These are phyloP conservation scores for Talaromyces funiculosus DNA, from an alignment of 2,329 filamentous ascomycete genomes.

Conservation along the genomic window DNA sequence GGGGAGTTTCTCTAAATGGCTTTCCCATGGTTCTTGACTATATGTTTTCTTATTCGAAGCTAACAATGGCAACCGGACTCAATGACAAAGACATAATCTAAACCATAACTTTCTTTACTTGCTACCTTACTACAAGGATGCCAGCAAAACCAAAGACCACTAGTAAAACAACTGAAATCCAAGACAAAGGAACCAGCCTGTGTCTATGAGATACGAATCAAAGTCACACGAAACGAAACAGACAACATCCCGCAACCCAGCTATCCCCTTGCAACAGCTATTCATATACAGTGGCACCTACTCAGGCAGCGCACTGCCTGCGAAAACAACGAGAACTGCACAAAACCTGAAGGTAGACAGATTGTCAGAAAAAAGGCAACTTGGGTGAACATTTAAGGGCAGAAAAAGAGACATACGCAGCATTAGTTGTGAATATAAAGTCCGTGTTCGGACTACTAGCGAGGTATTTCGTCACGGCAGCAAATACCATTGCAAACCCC, in stretches of 20 bases:
- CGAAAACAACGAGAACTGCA: constrained; percentile 13
- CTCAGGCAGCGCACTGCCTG: not conserved
- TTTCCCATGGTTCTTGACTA: no score
- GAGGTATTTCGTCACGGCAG: not conserved
- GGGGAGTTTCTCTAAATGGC: no score
- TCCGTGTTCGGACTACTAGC: not conserved
- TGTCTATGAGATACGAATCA: not conserved
- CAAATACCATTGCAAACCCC: constrained; percentile 3
- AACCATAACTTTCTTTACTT: not conserved
- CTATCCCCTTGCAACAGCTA: no score
- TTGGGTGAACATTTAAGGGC: no score
- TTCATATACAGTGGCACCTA: not conserved
- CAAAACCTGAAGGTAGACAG: constrained; percentile 6
- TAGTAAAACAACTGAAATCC: not conserved
- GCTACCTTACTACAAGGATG: not conserved
- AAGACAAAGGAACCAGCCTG: not conserved
- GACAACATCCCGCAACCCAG: not conserved
- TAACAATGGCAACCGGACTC: not conserved
- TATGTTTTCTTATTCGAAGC: no score
- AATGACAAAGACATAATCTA: not conserved
- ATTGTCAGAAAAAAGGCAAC: not conserved
- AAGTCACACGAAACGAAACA: not conserved
- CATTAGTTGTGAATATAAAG: constrained; percentile 3
- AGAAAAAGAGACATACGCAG: constrained; percentile 3
- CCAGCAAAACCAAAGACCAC: not conserved